phyloP scores from a whole-genome alignment of 2,329 filamentous ascomycete genomes.

The Phyllosticta paracitricarpa region DNA sequence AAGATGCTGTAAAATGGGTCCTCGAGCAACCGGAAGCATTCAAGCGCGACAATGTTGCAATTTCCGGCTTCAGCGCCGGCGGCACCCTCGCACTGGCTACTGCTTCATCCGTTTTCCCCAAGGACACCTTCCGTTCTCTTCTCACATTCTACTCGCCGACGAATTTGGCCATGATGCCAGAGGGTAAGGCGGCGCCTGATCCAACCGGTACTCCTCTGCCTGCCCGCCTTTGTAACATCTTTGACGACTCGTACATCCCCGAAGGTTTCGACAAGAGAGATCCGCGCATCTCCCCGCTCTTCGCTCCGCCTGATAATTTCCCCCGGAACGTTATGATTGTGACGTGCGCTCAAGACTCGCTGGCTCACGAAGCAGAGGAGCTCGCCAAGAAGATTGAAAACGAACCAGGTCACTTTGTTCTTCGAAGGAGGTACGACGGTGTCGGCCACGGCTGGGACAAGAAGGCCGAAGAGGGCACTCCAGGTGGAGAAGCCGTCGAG shows the following conservation, averaged over 20 bases:
- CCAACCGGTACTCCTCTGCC: slow-evolving; percentile 14
- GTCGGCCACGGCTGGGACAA: slow-evolving; percentile 32
- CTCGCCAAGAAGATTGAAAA: slow-evolving; percentile 21
- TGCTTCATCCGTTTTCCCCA: slow-evolving; percentile 16
- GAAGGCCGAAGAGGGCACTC: slow-evolving; percentile 18
- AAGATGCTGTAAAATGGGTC: slow-evolving; percentile 26
- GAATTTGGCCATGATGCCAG: slow-evolving; percentile 22
- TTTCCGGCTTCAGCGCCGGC: slow-evolving; percentile 34
- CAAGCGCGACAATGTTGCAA: slow-evolving; percentile 15
- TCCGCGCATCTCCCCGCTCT: slow-evolving; percentile 27
- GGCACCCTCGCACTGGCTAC: slow-evolving; percentile 26
- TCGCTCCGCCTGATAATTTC: slow-evolving; percentile 16
- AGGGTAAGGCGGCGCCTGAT: slow-evolving; percentile 20
- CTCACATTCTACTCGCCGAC: slow-evolving; percentile 27
- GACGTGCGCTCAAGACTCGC: slow-evolving; percentile 27
- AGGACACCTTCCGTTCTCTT: slow-evolving; percentile 19
- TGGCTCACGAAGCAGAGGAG: slow-evolving; percentile 26
- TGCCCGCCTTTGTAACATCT: slow-evolving; percentile 17
- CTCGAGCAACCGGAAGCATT: slow-evolving; percentile 17
- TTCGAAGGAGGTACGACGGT: slow-evolving; percentile 19
- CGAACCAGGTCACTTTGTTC: slow-evolving; percentile 14
- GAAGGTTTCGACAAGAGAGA: slow-evolving; percentile 18
- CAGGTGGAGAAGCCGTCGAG: slow-evolving; percentile 17
- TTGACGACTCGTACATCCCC: slow-evolving; percentile 27
- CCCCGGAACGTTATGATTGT: slow-evolving; percentile 23